Evolutionary conservation across 495 filamentous ascomycete species (phyloP), one percentile per base, ranked within the genome.

Genomic region (Pseudevernia furfuracea): DNA sequence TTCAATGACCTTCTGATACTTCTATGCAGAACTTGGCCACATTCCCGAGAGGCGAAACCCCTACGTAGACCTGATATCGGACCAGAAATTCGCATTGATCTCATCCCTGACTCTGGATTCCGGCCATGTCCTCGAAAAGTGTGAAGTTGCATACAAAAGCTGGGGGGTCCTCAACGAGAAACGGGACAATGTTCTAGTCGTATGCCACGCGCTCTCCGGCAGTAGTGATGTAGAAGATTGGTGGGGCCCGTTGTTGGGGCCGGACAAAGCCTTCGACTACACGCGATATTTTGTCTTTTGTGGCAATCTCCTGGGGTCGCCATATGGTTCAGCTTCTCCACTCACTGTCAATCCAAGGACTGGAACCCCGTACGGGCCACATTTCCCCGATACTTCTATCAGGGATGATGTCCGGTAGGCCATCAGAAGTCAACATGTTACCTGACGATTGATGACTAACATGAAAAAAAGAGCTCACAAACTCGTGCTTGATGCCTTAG

Each of bases 201-300:
- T 97, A 68, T 97, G 93, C 74, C 93, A 97, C 77, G 93, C 93
- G 46, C 77, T 97, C 68, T 96, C 93, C 32, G 93, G 93, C 59
- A 96, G 91, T 68, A 90, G 92, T 60, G 93, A 97, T 78, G 92
- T 96, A 32, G 83, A 84, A 63, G 93, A 97, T 77, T 97, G 93
- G 93, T 97, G 93, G 93, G 93, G 93, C 7, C 93, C 93, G 25
- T 81, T 97, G 21, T 83, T 96, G 38, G 91, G 92, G 12, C 85
- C 89, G 56, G 91, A 91, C 36, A 88, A 89, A 69, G 91, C 92
- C 5, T 97, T 97, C 71, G 93, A 97, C 75, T 84, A 86, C 15
- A 89, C 89, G 15, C 84, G 90, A 44, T 97, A 96, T 80, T 97
- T 93, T 75, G 81, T 97, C 62, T 82, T 96, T 53, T 97, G 93